Evolutionary conservation across 306 rosid species (phyloP).

Genomic region (Cucumis cinereus): DNA sequence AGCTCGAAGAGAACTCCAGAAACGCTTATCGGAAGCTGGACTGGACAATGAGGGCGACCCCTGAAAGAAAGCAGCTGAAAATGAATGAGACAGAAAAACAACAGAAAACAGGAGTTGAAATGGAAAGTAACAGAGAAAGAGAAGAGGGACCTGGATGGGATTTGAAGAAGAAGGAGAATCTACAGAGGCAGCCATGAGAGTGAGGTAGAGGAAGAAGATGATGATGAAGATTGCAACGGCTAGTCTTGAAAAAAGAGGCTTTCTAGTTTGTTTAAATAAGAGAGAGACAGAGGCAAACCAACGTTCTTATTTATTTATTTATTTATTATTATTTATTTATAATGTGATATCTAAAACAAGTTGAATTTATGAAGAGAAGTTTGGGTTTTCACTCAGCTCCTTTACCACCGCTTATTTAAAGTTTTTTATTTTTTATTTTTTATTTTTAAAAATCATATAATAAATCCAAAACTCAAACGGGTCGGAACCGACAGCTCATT

Average conservation of each 20-base stretch:
- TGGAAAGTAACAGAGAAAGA: background rate
- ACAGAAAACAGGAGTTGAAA: background rate
- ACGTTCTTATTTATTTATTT: background rate
- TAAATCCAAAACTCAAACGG: too few relatives aligned
- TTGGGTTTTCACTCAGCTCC: too few relatives aligned
- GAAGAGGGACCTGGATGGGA: conserved; percentile 34
- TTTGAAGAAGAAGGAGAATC: conserved; percentile 31
- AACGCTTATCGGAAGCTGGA: conserved; percentile 67
- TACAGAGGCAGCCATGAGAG: conserved; percentile 40
- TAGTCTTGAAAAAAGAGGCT: conserved; percentile 25
- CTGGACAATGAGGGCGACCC: conserved; percentile 40
- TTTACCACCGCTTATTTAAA: too few relatives aligned
- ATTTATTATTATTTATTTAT: too few relatives aligned
- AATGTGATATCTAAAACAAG: too few relatives aligned
- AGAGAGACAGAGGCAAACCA: background rate
- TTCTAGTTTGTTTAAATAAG: background rate
- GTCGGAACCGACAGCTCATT: too few relatives aligned
- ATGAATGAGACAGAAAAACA: background rate
- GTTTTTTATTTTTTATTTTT: too few relatives aligned
- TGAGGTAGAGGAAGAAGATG: background rate
- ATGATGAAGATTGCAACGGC: conserved; percentile 41
- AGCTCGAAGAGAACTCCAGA: conserved; percentile 58
- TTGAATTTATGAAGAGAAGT: too few relatives aligned
- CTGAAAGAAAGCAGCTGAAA: conserved; percentile 9
- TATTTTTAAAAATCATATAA: too few relatives aligned